Evolutionary conservation across 768 basidiomycete species (phyloP).

Genomic region (Hypholoma sublateritium): DNA sequence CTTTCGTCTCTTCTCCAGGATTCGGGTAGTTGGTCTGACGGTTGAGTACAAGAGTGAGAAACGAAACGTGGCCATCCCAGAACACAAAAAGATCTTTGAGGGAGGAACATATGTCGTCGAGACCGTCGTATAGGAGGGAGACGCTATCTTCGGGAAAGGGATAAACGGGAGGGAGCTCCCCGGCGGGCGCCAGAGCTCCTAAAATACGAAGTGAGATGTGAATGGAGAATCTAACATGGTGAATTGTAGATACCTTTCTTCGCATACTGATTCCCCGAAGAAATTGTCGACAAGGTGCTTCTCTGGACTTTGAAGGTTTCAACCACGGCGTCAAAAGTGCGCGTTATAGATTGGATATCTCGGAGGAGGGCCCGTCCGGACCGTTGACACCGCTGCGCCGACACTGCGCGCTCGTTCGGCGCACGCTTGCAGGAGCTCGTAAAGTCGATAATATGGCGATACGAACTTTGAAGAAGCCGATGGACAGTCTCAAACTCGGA

Average conservation of each 20-base stretch:
- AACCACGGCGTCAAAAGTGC: slow-evolving; percentile 15
- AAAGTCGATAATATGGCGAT: slow-evolving; percentile 19
- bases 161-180: neutral
- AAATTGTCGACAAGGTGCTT: slow-evolving; percentile 2
- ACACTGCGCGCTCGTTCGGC: slow-evolving; percentile 17
- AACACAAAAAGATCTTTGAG: slow-evolving; percentile 19
- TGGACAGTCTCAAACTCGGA: slow-evolving; percentile 20
- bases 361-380: slow-evolving; percentile 18
- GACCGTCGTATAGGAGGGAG: slow-evolving; percentile 9
- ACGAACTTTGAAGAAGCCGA: slow-evolving; percentile 16
- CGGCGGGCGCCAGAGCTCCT: too few relatives aligned
- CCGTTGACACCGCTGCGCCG: slow-evolving; percentile 17
- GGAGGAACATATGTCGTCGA: slow-evolving; percentile 15
- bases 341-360: slow-evolving; percentile 13
- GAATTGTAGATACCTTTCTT: slow-evolving; percentile 8
- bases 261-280: neutral
- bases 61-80: slow-evolving; percentile 21
- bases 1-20: slow-evolving; percentile 18
- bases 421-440: slow-evolving; percentile 18
- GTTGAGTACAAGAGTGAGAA: slow-evolving; percentile 16
- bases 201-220: too few relatives aligned
- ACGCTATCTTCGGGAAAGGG: slow-evolving; percentile 9
- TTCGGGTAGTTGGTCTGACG: slow-evolving; percentile 19
- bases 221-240: neutral
- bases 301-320: slow-evolving; percentile 11